Conservation (phyloP, 177 flowering plant genomes). For the Tripterygium wilfordii region DNA sequence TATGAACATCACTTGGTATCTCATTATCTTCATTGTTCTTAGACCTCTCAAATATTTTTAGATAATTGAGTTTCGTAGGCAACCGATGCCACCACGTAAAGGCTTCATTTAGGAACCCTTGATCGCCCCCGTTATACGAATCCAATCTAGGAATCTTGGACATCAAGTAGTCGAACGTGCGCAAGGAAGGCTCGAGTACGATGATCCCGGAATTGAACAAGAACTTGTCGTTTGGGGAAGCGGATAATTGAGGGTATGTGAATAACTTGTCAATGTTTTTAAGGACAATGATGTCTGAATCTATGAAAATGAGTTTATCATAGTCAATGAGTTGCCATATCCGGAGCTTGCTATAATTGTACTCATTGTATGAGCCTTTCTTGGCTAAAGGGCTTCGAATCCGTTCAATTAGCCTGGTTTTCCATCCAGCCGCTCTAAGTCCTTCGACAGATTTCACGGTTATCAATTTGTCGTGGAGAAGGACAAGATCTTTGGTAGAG, state of each 20-base stretch:
- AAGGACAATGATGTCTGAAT: conserved; percentile 32
- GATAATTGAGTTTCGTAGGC: conserved; percentile 24
- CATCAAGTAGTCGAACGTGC: conserved; percentile 31
- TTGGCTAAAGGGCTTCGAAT: conserved; percentile 28
- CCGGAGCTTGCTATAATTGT: conserved; percentile 60
- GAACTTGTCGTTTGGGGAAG: conserved; percentile 11
- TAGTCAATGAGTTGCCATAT: conserved; percentile 42
- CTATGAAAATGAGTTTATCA: conserved; percentile 38
- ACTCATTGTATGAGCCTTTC: conserved; percentile 42
- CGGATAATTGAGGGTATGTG: conserved; percentile 25
- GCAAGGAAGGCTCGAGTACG: conserved; percentile 44
- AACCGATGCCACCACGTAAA: conserved; percentile 59
- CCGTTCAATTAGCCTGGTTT: conserved; percentile 23
- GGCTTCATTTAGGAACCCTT: conserved; percentile 49
- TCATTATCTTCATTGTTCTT: background rate
- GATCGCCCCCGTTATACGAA: conserved; percentile 54
- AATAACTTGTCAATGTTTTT: conserved; percentile 28
- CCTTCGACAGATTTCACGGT: conserved; percentile 10
- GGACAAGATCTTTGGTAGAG: conserved; percentile 31
- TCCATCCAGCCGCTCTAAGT: conserved; percentile 44
- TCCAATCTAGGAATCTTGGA: conserved; percentile 7
- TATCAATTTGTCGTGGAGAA: conserved; percentile 34
- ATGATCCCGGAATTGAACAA: conserved; percentile 47
- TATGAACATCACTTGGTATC: conserved; percentile 6
- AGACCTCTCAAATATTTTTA: conserved; percentile 31